A percentile compares a stretch with the other conserved stretches of the same genome.
These are phyloP conservation scores for Tolypocladium nubicola DNA, from an alignment of 2,329 filamentous ascomycete species.

Conservation along the genomic window DNA sequence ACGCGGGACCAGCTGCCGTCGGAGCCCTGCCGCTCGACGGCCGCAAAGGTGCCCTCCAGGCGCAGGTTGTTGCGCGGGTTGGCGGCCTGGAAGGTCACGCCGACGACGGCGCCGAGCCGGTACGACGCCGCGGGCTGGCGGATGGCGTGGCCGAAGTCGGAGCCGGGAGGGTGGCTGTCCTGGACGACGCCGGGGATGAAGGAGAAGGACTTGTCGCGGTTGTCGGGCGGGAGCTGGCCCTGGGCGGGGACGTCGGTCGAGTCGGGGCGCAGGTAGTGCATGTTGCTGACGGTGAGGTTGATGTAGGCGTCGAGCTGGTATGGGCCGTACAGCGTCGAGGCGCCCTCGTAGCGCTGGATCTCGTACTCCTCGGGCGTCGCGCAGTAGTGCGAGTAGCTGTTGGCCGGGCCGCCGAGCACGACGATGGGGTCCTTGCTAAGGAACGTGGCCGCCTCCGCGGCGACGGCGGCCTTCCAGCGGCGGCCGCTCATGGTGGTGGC, in stretches of 20 bases:
- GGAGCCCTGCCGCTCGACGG: constrained; percentile 53
- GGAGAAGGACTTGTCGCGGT: constrained; percentile 61
- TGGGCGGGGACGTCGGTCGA: constrained; percentile 28
- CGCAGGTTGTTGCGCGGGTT: constrained; percentile 84
- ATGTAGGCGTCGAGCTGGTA: constrained; percentile 80
- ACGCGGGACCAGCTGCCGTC: constrained; percentile 51
- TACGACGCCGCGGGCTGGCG: constrained; percentile 44
- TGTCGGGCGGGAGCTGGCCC: constrained; percentile 65
- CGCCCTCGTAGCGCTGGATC: constrained; percentile 90
- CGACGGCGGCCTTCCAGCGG: constrained; percentile 68
- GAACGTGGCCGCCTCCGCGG: constrained; percentile 35
- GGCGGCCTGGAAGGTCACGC: constrained; percentile 67
- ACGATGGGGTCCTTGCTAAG: constrained; percentile 53
- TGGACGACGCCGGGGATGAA: constrained; percentile 74
- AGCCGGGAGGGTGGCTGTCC: constrained; percentile 56
- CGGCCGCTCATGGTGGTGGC: constrained; percentile 88
- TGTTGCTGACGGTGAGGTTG: constrained; percentile 64
- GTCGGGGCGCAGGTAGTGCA: constrained; percentile 25
- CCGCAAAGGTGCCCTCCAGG: constrained; percentile 66
- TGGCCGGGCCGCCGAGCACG: constrained; percentile 79
- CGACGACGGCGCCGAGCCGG: constrained; percentile 48
- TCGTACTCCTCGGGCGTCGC: constrained; percentile 70
- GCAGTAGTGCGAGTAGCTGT: constrained; percentile 81
- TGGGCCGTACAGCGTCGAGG: constrained; percentile 77
- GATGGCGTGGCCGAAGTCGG: constrained; percentile 59